Base-by-base conservation (phyloP, 768 basidiomycete genomes). In the Tylopilus sp. region DNA sequence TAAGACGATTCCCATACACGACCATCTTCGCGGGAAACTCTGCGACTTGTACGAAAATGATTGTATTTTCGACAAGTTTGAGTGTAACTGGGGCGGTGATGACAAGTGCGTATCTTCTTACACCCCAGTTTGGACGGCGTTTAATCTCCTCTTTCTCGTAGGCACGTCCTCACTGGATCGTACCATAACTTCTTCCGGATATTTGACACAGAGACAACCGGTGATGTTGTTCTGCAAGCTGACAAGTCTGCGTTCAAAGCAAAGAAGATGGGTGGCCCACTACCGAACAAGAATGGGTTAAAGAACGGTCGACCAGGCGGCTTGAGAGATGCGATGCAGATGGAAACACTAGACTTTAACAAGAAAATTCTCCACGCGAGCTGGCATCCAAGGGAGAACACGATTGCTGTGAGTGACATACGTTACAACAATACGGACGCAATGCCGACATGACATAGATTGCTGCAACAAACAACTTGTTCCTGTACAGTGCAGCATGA, bases 181-280 rank as follows among this genome's bases (percentile, higher is more conserved):
- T 99, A 99, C 76, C 96, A 98, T 77, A 99, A 99, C 76, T 98
- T 96, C 76, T 95, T 99, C 89, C 93, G 94, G 71, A 97, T 99
- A 84, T 99, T 93, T 74, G 96, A 98, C 71, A 83, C 85, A 48
- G 92, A 96, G 55, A 84, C 86, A 29, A 67, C 85, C 57, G 88
- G 86, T 56, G 97, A 98, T 64, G 85, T 95, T 40, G 91, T 98
- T 13, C 74, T 99, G 51, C 97, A 98, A 72, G 97, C 97, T 2
- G 97, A 99, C 77, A 99, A 99, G 72, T 95, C 93, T 16, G 95
- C 96, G 7, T 99, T 99, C 78, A 98, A 98, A 72, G 92, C 92
- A 45, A 99, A 98, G 86, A 99, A 98, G 81, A 90, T 97, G 50
- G 93, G 95, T 13, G 94, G 89, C 3, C 85, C 87, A 10, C 65